Evolutionary conservation across 768 basidiomycete genomes (phyloP).

Genomic region (Calvatia gigantea): DNA sequence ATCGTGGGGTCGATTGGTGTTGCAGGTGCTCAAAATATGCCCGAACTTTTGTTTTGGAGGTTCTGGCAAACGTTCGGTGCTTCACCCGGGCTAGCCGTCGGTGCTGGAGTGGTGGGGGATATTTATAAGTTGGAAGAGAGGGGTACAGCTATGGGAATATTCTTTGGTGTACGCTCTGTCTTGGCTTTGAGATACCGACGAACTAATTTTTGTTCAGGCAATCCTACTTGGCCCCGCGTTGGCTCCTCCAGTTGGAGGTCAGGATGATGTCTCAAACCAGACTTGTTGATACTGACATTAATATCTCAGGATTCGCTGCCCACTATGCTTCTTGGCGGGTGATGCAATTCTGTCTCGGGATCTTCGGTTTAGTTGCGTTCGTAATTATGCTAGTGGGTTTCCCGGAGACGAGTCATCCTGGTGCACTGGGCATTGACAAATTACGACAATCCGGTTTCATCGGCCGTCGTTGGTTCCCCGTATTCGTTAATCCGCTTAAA

Average conservation of each 20-base stretch:
- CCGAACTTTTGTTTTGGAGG: constrained; percentile 54
- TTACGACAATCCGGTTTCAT: constrained; percentile 15
- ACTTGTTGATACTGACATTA: background rate
- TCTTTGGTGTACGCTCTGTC: constrained; percentile 50
- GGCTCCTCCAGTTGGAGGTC: constrained; percentile 57
- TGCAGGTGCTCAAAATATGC: constrained; percentile 38
- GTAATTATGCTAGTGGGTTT: constrained; percentile 40
- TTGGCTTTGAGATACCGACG: too few relatives aligned
- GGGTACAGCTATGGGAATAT: constrained; percentile 55
- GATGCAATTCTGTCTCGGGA: constrained; percentile 47
- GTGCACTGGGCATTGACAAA: constrained; percentile 52
- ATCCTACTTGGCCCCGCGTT: constrained; percentile 56
- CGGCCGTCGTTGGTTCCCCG: constrained; percentile 22
- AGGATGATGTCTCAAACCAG: background rate
- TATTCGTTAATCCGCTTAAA: constrained; percentile 58
- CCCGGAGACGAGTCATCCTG: constrained; percentile 70
- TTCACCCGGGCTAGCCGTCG: constrained; percentile 53
- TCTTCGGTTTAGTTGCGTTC: constrained; percentile 36
- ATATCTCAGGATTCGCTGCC: constrained; percentile 38
- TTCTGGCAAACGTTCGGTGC: constrained; percentile 66
- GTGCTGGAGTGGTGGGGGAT: constrained; percentile 59
- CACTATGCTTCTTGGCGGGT: constrained; percentile 66
- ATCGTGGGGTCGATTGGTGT: constrained; percentile 60
- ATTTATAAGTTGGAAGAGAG: constrained; percentile 65
- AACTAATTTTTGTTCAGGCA: constrained; percentile 42